Evolutionary conservation across 2,329 filamentous ascomycete species (phyloP), one percentile per base, ranked within the genome.

Genomic region (Ophidiomyces ophidiicola): DNA sequence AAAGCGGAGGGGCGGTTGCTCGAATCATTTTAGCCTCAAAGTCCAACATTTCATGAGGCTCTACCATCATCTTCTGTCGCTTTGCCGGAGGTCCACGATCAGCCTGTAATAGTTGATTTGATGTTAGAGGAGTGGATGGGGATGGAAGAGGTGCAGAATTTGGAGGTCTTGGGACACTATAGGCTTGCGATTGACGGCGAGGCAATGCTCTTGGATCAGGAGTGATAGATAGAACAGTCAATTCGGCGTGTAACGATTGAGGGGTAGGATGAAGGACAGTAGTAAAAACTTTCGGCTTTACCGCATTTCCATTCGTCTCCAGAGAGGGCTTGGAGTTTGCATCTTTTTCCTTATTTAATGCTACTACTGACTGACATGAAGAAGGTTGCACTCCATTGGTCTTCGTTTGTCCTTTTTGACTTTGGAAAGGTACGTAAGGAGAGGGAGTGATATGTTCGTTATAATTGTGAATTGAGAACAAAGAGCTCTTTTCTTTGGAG

Each of bases 361-460:
- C 59, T 45, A 46, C 26, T 25, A 31, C 38, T 30, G 38, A 21
- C 14, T 3, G 25, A 21, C 8, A 23, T 6, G 26, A 7, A 1
- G 23, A 10, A 5, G 32, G 10, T 8, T 18, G 29, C 21, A 14
- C 5, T 26, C 20, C 2, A 23, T 41, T 38, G 19, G 52, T 34
- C 54, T 64, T 51, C 71, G 68, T 46, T 70, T 72, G 30, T 21
- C 58, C 50, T 36, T 61, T 61, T 34, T 61, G 59, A 34, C 60
- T 61, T 11, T 80, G 84, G 54, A 80, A 93, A 0, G 84, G 78
- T 0, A 76, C 82, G 55, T 80, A 86, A 0, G 87, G 76, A 0
- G 90, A 96, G 0, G 88, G 90, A 0, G 87, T 94, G 33, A 96
- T 71, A 52, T 85, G 90, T 44, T 78, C 78, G 53, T 86, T 94